Conservation (phyloP, 192 early-diverging fungal genomes). For the Linnemannia schmuckeri region DNA sequence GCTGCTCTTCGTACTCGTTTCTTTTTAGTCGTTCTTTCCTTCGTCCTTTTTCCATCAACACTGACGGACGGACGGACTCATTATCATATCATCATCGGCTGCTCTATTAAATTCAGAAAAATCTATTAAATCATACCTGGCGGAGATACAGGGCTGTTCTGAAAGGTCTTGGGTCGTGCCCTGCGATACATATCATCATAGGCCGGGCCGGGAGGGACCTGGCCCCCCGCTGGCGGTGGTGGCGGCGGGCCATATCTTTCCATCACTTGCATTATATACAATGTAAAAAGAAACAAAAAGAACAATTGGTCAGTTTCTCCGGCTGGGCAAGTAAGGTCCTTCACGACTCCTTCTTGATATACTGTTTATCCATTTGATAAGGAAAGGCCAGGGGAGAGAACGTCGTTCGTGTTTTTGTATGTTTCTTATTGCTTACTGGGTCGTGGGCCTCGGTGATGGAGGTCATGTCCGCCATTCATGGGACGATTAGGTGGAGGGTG, state of each 20-base stretch:
- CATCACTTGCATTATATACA: constrained; percentile 27
- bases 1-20: not conserved
- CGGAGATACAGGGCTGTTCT: constrained; percentile 42
- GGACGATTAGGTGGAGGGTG: constrained; percentile 20
- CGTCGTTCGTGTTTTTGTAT: not conserved
- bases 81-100: not conserved
- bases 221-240: constrained; percentile 10
- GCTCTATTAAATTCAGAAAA: not conserved
- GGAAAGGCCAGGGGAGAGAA: not conserved
- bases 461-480: constrained; percentile 22
- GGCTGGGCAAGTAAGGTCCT: too few relatives aligned
- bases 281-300: not conserved
- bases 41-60: not conserved
- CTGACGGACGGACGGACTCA: not conserved
- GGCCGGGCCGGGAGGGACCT: constrained; percentile 31
- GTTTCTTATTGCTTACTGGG: constrained; percentile 23
- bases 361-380: not conserved
- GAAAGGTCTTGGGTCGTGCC: constrained; percentile 51
- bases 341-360: not conserved
- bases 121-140: constrained; percentile 42
- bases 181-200: constrained; percentile 53
- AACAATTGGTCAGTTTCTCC: not conserved
- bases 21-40: not conserved
- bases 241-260: constrained; percentile 40
- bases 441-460: constrained; percentile 37